Evolutionary conservation across 208 protist genomes (phyloP), one percentile per base, ranked within the genome.

Genomic region (Acanthamoeba sp.): DNA sequence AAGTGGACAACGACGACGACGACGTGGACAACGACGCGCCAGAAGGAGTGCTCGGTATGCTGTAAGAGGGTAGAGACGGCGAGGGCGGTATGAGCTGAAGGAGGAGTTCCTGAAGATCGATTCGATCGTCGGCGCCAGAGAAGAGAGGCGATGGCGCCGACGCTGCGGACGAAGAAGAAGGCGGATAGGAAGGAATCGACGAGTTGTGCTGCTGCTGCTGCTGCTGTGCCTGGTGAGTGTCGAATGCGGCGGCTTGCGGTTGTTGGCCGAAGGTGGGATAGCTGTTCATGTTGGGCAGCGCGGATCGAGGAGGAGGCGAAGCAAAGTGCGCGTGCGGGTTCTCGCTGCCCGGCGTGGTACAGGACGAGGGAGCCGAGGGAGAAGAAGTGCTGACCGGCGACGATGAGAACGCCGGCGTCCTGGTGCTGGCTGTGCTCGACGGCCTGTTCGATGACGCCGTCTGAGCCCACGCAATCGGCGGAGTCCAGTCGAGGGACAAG

Each of bases 51-150:
- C 29, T 34, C 9, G 69, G 69, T 16, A 45, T 20, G 45, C 78
- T 27, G 29, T 87, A 87, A 16, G 78, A 55, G 24, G 45, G 78
- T 4, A 59, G 6, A 12, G 69, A 38, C 9, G 78, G 78, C 7
- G 78, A 87, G 6, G 78, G 42, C 38, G 78, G 78, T 27, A 87
- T 87, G 48, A 87, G 78, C 12, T 87, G 78, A 36, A 38, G 27
- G 29, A 87, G 45, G 42, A 87, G 45, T 27, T 87, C 78, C 45
- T 87, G 78, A 1, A 87, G 48, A 38, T 87, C 78, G 18, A 87
- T 87, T 27, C 78, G 22, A 1, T 87, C 78, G n/a, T 87, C 78
- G 18, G 45, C 48, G 10, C 78, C 78, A 22, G 62, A 69, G 62
- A 87, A 87, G 12, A 59, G 29, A 1, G 78, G 78, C 78, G 78